These are phyloP conservation scores for Tardiomyces blankii DNA, from an alignment of 1,139 yeast genomes.

Conservation along the genomic window DNA sequence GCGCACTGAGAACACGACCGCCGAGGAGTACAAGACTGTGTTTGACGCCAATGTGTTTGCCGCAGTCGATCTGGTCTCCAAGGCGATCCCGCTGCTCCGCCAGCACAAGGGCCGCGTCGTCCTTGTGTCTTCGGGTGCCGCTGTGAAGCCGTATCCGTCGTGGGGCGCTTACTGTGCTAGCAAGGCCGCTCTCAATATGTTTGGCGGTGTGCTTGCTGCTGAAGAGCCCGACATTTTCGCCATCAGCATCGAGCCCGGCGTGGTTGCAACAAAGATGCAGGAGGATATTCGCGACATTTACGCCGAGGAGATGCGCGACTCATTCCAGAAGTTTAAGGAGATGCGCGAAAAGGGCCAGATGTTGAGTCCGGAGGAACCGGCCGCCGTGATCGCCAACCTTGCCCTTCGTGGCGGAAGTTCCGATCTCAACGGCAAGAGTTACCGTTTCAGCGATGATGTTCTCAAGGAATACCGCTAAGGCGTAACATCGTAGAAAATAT, in stretches of 20 bases:
- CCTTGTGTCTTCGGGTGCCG: slow-evolving; percentile 82
- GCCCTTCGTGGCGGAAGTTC: slow-evolving; percentile 29
- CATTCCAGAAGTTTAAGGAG: slow-evolving; percentile 47
- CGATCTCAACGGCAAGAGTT: too few species aligned
- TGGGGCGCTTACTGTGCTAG: slow-evolving; percentile 91
- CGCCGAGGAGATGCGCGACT: slow-evolving; percentile 46
- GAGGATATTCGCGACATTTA: slow-evolving; percentile 50
- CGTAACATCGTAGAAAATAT: too few species aligned
- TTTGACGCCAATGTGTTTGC: slow-evolving; percentile 77
- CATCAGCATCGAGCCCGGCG: slow-evolving; percentile 83
- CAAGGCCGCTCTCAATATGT: slow-evolving; percentile 79
- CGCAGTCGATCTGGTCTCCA: slow-evolving; percentile 45
- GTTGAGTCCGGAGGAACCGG: slow-evolving; percentile 61
- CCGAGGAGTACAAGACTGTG: slow-evolving; percentile 50
- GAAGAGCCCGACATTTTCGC: slow-evolving; percentile 54
- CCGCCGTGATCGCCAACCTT: slow-evolving; percentile 50
- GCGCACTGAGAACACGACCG: slow-evolving; percentile 34
- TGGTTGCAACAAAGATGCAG: slow-evolving; percentile 87
- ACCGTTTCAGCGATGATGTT: too few species aligned
- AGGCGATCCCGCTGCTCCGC: slow-evolving; percentile 49
- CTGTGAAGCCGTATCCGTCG: slow-evolving; percentile 46
- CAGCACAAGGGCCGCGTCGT: slow-evolving; percentile 49
- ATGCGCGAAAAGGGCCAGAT: slow-evolving; percentile 45
- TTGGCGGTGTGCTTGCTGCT: slow-evolving; percentile 50
- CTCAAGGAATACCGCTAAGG: too few species aligned